Conservation (phyloP, 2,329 filamentous ascomycete genomes). For the Acephala macrosclerotiorum region DNA sequence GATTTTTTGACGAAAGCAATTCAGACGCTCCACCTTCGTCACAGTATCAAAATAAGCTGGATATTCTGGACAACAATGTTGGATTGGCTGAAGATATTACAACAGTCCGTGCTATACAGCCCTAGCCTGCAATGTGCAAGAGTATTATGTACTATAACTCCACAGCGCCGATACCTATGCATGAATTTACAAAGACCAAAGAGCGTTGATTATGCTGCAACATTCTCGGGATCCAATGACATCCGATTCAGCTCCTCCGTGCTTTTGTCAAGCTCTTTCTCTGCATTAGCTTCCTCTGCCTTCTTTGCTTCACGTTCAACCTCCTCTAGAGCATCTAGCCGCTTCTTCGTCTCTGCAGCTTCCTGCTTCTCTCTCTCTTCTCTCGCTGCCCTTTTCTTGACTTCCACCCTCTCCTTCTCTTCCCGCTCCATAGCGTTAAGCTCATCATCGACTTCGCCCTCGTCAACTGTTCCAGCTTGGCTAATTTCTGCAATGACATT, state of each 20-base stretch:
- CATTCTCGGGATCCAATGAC: constrained; percentile 34
- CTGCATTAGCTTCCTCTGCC: constrained; percentile 13
- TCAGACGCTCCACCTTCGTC: constrained; percentile 18
- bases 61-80: constrained; percentile 25
- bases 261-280: constrained; percentile 31
- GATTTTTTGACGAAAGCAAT: constrained; percentile 23
- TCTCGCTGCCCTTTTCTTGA: constrained; percentile 41
- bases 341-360: constrained; percentile 41
- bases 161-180: constrained; percentile 24
- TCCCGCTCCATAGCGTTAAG: constrained; percentile 73
- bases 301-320: constrained; percentile 33
- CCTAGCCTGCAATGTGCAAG: constrained; percentile 28
- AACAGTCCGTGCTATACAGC: constrained; percentile 33
- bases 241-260: constrained; percentile 33
- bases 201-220: constrained; percentile 24
- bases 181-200: constrained; percentile 14
- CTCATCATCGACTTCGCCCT: constrained; percentile 87
- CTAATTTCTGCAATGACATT: constrained; percentile 73
- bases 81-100: constrained; percentile 28
- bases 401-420: constrained; percentile 53
- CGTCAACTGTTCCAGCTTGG: constrained; percentile 59
- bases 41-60: constrained; percentile 24
- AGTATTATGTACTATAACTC: constrained; percentile 20
- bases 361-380: constrained; percentile 41
- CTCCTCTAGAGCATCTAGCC: constrained; percentile 39